Conservation (phyloP, 805 yeast species). For the Starmerella khaoyaiensis region DNA sequence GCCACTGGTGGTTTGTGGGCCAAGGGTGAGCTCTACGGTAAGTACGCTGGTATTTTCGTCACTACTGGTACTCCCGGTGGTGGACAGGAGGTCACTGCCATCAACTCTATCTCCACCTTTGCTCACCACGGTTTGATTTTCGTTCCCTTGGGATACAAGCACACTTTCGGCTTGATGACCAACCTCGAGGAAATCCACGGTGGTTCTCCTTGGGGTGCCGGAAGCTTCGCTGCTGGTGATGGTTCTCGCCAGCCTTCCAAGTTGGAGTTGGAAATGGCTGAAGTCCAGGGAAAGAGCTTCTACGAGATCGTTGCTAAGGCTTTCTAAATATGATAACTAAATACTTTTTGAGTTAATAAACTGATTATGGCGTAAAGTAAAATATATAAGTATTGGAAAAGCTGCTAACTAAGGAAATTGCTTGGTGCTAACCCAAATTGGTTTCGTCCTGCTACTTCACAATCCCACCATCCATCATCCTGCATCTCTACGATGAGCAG, state of each 20-base stretch:
- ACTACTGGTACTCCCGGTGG: slow-evolving; percentile 65
- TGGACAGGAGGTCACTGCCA: slow-evolving; percentile 64
- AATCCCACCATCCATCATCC: slow-evolving; percentile 68
- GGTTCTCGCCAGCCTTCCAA: slow-evolving; percentile 58
- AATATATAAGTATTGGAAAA: too few relatives aligned
- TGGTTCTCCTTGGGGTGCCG: slow-evolving; percentile 81
- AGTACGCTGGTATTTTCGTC: slow-evolving; percentile 59
- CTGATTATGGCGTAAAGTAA: too few relatives aligned
- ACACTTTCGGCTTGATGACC: slow-evolving; percentile 42
- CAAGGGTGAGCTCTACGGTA: slow-evolving; percentile 52
- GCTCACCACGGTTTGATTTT: slow-evolving; percentile 67
- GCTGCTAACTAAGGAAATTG: slow-evolving; percentile 39
- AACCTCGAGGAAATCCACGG: slow-evolving; percentile 61
- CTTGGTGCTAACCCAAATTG: slow-evolving; percentile 51
- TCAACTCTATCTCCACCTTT: slow-evolving; percentile 44
- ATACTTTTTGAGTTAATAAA: background rate
- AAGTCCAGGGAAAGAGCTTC: slow-evolving; percentile 55
- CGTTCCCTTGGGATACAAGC: slow-evolving; percentile 64
- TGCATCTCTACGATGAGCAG: slow-evolving; percentile 43
- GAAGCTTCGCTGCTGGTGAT: slow-evolving; percentile 59
- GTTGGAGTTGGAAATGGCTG: slow-evolving; percentile 52
- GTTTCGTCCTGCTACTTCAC: slow-evolving; percentile 35
- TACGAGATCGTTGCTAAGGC: slow-evolving; percentile 32
- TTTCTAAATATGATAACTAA: slow-evolving; percentile 10
- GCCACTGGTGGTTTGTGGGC: slow-evolving; percentile 69